Base-by-base conservation (phyloP, 768 basidiomycete species). In the Podaxis rugospora region DNA sequence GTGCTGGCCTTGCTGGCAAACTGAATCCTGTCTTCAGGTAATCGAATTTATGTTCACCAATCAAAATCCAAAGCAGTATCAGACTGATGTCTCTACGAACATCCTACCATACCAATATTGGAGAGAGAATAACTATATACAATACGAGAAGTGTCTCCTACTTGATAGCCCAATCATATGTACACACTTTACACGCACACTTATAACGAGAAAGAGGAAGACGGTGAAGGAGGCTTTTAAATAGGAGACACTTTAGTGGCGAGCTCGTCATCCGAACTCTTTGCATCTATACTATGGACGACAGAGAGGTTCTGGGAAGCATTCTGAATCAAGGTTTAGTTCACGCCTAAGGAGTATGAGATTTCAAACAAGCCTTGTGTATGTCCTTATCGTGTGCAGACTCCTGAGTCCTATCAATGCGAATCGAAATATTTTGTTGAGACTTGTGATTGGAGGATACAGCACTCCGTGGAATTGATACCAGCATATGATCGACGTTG, bases 321-420 rank as follows among this genome's bases (percentile, higher is more conserved):
- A 23, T 53, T 53, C 18, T 39, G 36, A n/a, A 53, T 3, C 7
- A 53, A 7, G 5, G 10, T 23, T 39, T 4, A 39, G 21, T 36
- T 25, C 37, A n/a, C 5, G 9, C n/a, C 18, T 2, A n/a, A n/a
- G 18, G 13, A 18, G 14, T 5, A 21, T 37, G 37, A 25, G 13
- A 54, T 13, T 32, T 21, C 13, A 5, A 5, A 28, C 39, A 10
- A 14, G 57, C 61, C 61, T 51, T 57, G 5, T 25, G 57, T 23
- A 16, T n/a, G 13, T 6, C 11, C 25, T 25, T n/a, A 16, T 66
- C 65, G 7, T 55, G 46, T 5, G 60, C 6, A 7, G 64, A 60
- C 42, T 72, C 66, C 11, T 67, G 64, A 18, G 72, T 71, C 0
- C 71, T 76, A 27, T 76, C 75, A 10, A 76, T 73, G 16, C 70